Evolutionary conservation across 2,329 filamentous ascomycete species (phyloP), one percentile per base, ranked within the genome.

Genomic region (Tolypocladium capitatum): DNA sequence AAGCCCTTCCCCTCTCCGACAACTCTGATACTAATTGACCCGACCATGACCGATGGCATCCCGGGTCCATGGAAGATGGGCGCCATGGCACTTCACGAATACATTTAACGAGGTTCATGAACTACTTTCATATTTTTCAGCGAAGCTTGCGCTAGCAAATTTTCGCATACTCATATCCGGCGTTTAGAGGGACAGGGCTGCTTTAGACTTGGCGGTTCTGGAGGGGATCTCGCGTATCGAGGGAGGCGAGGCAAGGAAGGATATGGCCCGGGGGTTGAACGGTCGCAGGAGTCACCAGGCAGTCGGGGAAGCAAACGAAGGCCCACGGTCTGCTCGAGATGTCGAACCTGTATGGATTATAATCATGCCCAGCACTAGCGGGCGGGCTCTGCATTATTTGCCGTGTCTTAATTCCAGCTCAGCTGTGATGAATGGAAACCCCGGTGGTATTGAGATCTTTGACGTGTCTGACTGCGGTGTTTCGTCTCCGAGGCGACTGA

Each of bases 271-370:
- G n/a, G n/a, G 36, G 24, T n/a, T 31, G 18, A 40, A 38, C 27
- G 11, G 18, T 35, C 24, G 40, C 16, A 30, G 18, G 18, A 34
- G 18, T 3, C 13, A 31, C 40, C 31, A 4, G 34, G 33, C 21
- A 30, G 40, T 31, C 10, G 27, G 35, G n/a, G 34, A 30, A 30
- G 34, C 20, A 38, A 14, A 33, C 6, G 28, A 38, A 32, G n/a
- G 36, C 45, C 20, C 9, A 20, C 10, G 18, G 24, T 18, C 40
- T 20, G 24, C 41, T 36, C 24, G 18, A 44, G 28, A 33, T 8
- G 33, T 43, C 43, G 49, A 46, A 45, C 44, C 40, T 53, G 52
- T 55, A 53, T 52, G 52, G 52, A 51, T 48, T 54, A 54, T 47
- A 50, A 48, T 49, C 16, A 35, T 48, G 28, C 7, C 33, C 35